Percentiles rank a stretch among this genome's conserved stretches.
Conservation (phyloP, 176 grass and related monocot genomes). For the Lolium rigidum region DNA sequence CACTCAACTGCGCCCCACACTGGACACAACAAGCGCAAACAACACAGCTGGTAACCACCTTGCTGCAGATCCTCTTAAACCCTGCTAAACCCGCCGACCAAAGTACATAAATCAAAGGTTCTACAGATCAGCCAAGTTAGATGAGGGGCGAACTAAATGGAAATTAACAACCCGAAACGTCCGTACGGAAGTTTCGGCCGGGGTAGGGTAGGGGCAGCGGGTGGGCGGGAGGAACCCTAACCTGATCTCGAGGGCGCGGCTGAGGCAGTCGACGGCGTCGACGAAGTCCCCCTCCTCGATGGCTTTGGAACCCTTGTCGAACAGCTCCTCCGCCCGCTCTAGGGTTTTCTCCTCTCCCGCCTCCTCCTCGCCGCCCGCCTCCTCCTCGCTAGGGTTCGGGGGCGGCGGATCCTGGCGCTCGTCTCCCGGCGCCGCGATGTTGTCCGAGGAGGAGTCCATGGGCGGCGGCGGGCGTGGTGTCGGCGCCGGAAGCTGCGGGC, state of each 20-base stretch:
- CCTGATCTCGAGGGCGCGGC: conserved; percentile 93
- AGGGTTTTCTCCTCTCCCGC: conserved; percentile 58
- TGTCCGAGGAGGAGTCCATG: conserved; percentile 51
- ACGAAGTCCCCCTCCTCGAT: conserved; percentile 87
- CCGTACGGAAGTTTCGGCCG: background rate
- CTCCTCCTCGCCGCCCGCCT: background rate
- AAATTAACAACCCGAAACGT: background rate
- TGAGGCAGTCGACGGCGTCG: conserved; percentile 84
- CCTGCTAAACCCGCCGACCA: background rate
- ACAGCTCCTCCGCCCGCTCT: conserved; percentile 74
- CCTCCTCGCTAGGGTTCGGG: conserved; percentile 34
- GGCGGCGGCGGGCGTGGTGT: background rate
- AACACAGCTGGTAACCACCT: background rate
- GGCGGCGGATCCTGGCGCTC: conserved; percentile 9
- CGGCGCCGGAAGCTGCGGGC: background rate
- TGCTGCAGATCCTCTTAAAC: conserved; percentile 34
- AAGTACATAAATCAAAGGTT: background rate
- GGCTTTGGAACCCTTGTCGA: conserved; percentile 79
- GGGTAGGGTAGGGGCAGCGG: background rate
- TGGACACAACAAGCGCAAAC: background rate
- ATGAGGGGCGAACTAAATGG: background rate
- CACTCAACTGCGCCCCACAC: background rate
- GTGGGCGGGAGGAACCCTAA: conserved; percentile 45
- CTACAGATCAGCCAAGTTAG: background rate
- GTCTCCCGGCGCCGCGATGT: background rate